These are phyloP conservation scores for Strigomonas culicis DNA, from an alignment of 208 protist genomes.

Conservation along the genomic window DNA sequence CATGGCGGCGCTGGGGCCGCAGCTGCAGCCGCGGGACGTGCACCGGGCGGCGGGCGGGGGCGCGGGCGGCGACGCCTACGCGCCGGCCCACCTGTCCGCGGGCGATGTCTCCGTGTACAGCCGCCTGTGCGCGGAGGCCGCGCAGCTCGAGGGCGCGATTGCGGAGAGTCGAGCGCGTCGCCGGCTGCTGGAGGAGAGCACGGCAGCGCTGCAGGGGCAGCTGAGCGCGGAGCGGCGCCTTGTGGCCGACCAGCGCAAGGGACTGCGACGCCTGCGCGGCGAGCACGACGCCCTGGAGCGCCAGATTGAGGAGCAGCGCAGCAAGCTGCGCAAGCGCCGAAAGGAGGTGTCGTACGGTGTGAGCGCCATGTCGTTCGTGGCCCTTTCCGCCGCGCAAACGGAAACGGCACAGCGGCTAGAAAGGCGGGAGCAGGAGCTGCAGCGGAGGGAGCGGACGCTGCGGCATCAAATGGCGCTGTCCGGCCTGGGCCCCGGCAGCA, in stretches of 20 bases:
- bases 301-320: slow-evolving; percentile 16
- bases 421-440: no score
- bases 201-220: slow-evolving; percentile 31
- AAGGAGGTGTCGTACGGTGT: slow-evolving; percentile 70
- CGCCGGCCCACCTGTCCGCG: slow-evolving; percentile 18
- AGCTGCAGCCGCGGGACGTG: background rate
- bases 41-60: background rate
- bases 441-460: background rate
- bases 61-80: slow-evolving; percentile 19
- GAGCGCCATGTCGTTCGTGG: no score
- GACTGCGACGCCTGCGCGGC: slow-evolving; percentile 33
- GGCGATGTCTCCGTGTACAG: slow-evolving; percentile 25
- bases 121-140: slow-evolving; percentile 35
- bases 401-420: no score
- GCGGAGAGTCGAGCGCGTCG: slow-evolving; percentile 35
- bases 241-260: slow-evolving; percentile 58
- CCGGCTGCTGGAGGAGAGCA: slow-evolving; percentile 25
- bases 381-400: no score
- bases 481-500: background rate
- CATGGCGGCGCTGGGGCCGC: background rate
- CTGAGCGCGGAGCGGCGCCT: slow-evolving; percentile 58
- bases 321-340: slow-evolving; percentile 49
- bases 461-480: background rate
- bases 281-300: slow-evolving; percentile 27
- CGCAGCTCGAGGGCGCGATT: slow-evolving; percentile 42